These are phyloP conservation scores for Cicer chorassanicum DNA, from an alignment of 306 rosid species.

Conservation along the genomic window DNA sequence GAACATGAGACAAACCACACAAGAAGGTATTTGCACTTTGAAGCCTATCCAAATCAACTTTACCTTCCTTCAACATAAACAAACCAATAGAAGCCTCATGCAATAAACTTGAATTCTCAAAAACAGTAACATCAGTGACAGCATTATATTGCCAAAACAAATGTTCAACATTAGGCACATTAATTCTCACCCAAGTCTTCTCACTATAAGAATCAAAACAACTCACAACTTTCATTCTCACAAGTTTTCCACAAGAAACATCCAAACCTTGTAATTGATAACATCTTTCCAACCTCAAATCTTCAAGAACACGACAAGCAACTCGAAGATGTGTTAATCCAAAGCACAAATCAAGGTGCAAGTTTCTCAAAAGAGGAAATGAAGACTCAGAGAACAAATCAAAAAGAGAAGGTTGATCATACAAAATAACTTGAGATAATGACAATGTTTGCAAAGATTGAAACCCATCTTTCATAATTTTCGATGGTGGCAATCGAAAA, in stretches of 20 bases:
- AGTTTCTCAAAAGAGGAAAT: conserved; percentile 60
- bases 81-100: conserved; percentile 62
- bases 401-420: conserved; percentile 56
- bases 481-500: conserved; percentile 74
- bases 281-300: conserved; percentile 62
- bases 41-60: conserved; percentile 50
- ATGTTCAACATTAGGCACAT: conserved; percentile 53
- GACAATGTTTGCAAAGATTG: conserved; percentile 57
- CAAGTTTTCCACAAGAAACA: conserved; percentile 52
- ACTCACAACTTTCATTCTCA: conserved; percentile 46
- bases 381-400: conserved; percentile 66
- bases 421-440: conserved; percentile 49
- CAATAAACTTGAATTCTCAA: conserved; percentile 52
- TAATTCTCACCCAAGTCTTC: conserved; percentile 61
- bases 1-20: conserved; percentile 58
- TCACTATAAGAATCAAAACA: conserved; percentile 60
- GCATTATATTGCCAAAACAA: conserved; percentile 66
- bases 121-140: conserved; percentile 44
- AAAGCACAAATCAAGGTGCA: conserved; percentile 57
- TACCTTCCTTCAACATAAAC: conserved; percentile 46
- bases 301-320: conserved; percentile 56
- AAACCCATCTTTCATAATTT: conserved; percentile 64
- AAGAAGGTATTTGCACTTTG: conserved; percentile 60
- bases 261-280: conserved; percentile 61
- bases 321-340: conserved; percentile 61